Evolutionary conservation across 2,329 filamentous ascomycete species (phyloP), one percentile per base, ranked within the genome.

Genomic region (Domatiomyces catenatus): DNA sequence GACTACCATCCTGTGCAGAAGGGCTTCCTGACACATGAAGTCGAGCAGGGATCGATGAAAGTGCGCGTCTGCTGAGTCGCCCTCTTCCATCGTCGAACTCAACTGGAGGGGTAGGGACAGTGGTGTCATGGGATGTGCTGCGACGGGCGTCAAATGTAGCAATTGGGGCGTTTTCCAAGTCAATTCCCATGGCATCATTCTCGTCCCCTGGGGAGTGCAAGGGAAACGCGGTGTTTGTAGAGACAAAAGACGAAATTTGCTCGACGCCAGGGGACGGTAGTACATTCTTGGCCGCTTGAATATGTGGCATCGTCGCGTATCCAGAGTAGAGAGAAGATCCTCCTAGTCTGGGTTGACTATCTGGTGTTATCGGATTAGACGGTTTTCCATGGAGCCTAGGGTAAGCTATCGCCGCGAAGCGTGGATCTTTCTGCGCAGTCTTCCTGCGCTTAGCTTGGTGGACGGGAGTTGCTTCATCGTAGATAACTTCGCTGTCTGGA

Each of bases 1-100:
- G 74, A 67, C 87, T 95, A 56, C 86, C 87, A 71, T 95, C 90
- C 64, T 92, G 85, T 42, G 83, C 81, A 51, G 81, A 59, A 50
- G 83, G 75, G 46, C 80, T 83, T 60, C 88, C 81, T 47, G 89
- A 73, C 46, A 68, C 68, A 36, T 69, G 69, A 8, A 75, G 69
- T 49, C 71, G 62, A 44, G 61, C 57, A 8, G 56, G 60, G 22
- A 59, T 54, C 3, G 56, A 58, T 12, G 58, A 58, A 19, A 69
- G 50, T 19, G 52, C 70, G 50, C 56, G 49, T 48, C 56, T 43
- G 48, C 53, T 55, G 12, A 51, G 28, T 20, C 76, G 72, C 45
- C 67, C 63, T 18, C 20, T 26, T 22, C 26, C 26, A 17, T 17
- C 26, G 44, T 48, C 47, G 7, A 46, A 15, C 46, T 61, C 55